Evolutionary conservation across 2,329 filamentous ascomycete species (phyloP), one percentile per base, ranked within the genome.

Genomic region (Diaporthe australafricana): DNA sequence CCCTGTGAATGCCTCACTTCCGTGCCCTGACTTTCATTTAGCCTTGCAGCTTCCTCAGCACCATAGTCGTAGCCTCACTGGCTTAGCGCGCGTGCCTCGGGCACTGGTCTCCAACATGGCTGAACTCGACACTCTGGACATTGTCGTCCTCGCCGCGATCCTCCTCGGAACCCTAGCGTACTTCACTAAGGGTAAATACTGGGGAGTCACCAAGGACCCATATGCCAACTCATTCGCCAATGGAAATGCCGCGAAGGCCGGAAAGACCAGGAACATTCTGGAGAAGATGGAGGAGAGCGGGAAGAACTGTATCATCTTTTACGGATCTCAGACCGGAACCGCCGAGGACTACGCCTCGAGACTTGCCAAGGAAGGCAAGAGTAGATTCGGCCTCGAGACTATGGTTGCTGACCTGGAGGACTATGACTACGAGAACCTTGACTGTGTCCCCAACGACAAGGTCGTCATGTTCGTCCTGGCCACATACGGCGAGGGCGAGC

Each of bases 401-500:
- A 98, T 99, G 95, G 95, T 98, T 20, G 96, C 96, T 69, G 96
- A 99, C 83, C 87, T 99, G 75, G 96, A 99, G 83, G 96, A 99
- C 77, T 99, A 98, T 84, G 96, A 99, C 81, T 98, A 92, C 79
- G 96, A 98, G 68, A 98, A 95, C 79, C 88, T 99, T 75, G 96
- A 99, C 82, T 87, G 91, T 70, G 90, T 98, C 77, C 94, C 96
- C 55, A 90, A 91, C 75, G 95, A 98, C 83, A 98, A 98, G 84
- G 84, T 99, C 67, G 94, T 92, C 78, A 93, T 99, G 86, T 99
- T 99, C 81, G 93, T 99, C 72, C 89, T 99, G 75, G 96, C 96
- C 67, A 99, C 97, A 45, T 99, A 99, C 79, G 96, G 96, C 76
- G 96, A 99, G 87, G 96, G 96, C 75, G 97, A 99, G 84, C 96